A percentile compares a stretch with the other conserved stretches of the same genome.
phyloP scores from a whole-genome alignment of 2,329 filamentous ascomycete species.

The Dothistroma pini region DNA sequence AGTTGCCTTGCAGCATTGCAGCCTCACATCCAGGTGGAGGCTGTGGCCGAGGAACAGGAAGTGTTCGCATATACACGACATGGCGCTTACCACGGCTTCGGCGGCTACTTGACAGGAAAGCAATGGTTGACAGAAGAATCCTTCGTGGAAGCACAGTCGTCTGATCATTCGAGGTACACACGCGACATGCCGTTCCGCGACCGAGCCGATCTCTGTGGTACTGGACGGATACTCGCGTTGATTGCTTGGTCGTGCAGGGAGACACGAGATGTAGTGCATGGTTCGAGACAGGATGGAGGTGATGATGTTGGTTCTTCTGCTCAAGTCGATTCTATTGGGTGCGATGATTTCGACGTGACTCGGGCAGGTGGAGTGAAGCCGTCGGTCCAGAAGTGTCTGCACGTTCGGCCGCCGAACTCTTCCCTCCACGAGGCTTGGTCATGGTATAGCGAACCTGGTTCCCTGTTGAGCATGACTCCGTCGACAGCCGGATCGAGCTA shows the following conservation, averaged over 20 bases:
- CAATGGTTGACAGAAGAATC: neutral
- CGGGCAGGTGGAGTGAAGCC: neutral
- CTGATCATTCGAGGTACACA: neutral
- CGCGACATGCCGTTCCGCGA: neutral
- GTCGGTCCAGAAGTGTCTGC: neutral
- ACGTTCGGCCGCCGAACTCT: neutral
- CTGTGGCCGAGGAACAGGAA: neutral
- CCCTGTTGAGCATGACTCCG: neutral
- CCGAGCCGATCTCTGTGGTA: neutral
- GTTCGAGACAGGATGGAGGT: neutral
- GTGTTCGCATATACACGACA: neutral
- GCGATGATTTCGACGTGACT: neutral
- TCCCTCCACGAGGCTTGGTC: neutral
- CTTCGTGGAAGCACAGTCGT: neutral
- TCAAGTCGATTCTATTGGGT: neutral
- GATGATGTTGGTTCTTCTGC: neutral
- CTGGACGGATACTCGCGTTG: neutral
- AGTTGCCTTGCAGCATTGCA: neutral
- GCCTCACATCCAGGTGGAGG: neutral
- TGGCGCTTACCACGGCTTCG: slow-evolving; percentile 5
- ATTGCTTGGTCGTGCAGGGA: neutral
- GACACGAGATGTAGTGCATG: neutral
- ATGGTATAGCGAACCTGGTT: neutral
- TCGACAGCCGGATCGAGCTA: neutral
- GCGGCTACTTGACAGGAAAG: neutral